Evolutionary conservation across 2,329 filamentous ascomycete genomes (phyloP), one percentile per base, ranked within the genome.

Genomic region (Epichloe aotearoae): DNA sequence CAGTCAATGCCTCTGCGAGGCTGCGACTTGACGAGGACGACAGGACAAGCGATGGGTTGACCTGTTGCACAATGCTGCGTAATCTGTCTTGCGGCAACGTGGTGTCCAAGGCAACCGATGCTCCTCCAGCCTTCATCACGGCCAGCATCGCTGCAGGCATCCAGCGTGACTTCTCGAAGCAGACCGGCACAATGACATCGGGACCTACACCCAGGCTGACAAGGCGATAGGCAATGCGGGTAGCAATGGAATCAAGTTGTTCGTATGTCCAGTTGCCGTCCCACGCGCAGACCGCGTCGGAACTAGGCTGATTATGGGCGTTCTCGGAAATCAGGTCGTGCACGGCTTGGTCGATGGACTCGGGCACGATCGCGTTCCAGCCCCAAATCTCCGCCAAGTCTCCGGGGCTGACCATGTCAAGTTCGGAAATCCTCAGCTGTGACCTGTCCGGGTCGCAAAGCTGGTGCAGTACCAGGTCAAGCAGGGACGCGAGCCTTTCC

Each of bases 41-140:
- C n/a, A 50, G 42, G 14, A 50, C 36, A 23, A 50, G 17, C 2
- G 47, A 37, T 5, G 46, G 17, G 11, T 30, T 46, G 52, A 19
- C 43, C 30, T 56, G 49, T 6, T 40, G 33, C 19, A 57, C 10
- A 23, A 58, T 55, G 7, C 42, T 43, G n/a, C 50, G 51, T 5
- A 58, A 45, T 3, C 56, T 52, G 5, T 49, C 46, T n/a, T 39
- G 34, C 10, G 62, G 59, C 36, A 59, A 53, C 10, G 56, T 54
- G 4, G 55, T 55, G 45, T 63, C 61, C 11, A 63, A 47, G 1
- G 58, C 56, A 2, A 61, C 55, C 40, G 59, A 64, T n/a, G 54
- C 60, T 11, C 55, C 59, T n/a, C 63, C 63, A 4, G 58, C 53
- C 47, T 62, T 59, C 30, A 63, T 47, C 4, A 62, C 55, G 33